Evolutionary conservation across 2,329 filamentous ascomycete species (phyloP), one percentile per base, ranked within the genome.

Genomic region (Fusarium metavorans): DNA sequence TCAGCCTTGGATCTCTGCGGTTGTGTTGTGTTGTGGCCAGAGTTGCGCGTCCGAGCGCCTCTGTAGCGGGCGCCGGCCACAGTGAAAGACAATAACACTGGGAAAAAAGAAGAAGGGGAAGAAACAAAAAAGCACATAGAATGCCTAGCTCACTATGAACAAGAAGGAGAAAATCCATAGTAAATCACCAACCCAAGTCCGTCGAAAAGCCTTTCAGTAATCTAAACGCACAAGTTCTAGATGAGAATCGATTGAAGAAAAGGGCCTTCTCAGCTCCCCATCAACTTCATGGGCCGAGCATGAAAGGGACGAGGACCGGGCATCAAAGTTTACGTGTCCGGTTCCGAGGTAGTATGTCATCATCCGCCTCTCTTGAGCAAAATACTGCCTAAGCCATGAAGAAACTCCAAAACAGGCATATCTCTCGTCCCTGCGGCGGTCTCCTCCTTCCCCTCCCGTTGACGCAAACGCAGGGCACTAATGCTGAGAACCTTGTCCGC

Each of bases 401-500:
- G 81, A 18, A 95, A 92, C 83, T 95, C 93, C 83, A 93, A 91
- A 39, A 93, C 88, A 2, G 92, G 92, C 82, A 95, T 84, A 14
- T 90, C 89, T 71, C 87, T 88, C 3, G 92, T 94, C n/a, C 92
- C 92, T 2, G 88, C 89, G 35, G 84, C 86, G 71, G 86, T 85
- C 82, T 88, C 90, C 76, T 92, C 90, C 76, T 83, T 85, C 72
- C 87, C 86, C 73, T 98, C 94, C 48, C 95, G 87, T 79, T 94
- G 91, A 80, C 93, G 93, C 39, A 98, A 84, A 64, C 92, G 87
- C 60, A 88, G 87, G 1, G 95, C 92, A 72, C 94, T 93, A 30
- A 92, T 86, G 20, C 87, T 89, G 57, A 98, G 87, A 6, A 97
- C 90, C 68, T 87, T 88, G 68, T 96, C 93, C 2, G 96, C 96